Conservation (phyloP, 768 basidiomycete species). For the Gymnopilus junonius region DNA sequence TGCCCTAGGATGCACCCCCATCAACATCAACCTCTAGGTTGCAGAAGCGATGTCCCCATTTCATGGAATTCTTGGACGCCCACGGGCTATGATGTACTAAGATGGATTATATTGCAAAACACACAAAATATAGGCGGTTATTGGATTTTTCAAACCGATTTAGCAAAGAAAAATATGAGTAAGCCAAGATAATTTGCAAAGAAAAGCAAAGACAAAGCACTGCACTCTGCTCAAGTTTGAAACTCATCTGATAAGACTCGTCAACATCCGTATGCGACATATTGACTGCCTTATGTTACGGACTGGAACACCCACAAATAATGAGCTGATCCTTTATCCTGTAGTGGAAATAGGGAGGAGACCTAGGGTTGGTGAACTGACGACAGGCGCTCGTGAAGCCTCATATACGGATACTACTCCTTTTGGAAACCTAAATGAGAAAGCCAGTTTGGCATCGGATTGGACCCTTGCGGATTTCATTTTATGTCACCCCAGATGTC, state of each 20-base stretch:
- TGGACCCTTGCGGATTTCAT: not conserved
- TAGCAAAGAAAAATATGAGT: no score
- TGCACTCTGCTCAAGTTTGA: no score
- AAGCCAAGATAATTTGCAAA: no score
- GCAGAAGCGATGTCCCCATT: not conserved
- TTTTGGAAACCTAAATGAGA: not conserved
- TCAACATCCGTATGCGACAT: no score
- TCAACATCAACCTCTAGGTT: slow-evolving; percentile 29
- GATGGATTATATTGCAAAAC: not conserved
- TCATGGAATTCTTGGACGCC: not conserved
- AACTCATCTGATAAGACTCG: no score
- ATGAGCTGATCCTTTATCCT: no score
- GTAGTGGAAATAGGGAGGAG: no score
- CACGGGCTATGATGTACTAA: not conserved
- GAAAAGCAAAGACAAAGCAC: no score
- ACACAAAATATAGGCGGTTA: not conserved
- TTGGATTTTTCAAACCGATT: not conserved
- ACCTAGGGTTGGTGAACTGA: no score
- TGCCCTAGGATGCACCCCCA: slow-evolving; percentile 32
- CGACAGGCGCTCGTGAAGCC: not conserved
- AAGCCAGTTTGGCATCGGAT: not conserved
- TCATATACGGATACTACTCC: not conserved
- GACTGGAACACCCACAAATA: no score
- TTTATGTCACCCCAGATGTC: not conserved
- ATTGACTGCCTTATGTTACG: no score